Percentiles rank a stretch among this genome's conserved stretches.
These are phyloP conservation scores for Spirogloea muscicola DNA, from an alignment of 139 green algal genomes.

Conservation along the genomic window DNA sequence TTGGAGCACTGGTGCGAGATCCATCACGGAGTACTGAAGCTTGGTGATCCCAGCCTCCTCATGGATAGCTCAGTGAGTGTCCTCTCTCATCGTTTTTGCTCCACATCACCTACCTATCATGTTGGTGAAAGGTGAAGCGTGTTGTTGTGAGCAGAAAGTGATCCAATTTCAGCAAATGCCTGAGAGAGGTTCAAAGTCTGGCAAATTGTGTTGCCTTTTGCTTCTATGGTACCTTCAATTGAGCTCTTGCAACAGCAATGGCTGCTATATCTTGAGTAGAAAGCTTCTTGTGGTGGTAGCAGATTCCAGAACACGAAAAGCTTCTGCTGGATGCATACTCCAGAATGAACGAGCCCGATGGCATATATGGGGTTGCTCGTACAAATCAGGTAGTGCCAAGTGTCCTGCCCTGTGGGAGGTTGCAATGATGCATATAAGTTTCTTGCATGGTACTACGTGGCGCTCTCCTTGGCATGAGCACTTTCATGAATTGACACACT, in stretches of 20 bases:
- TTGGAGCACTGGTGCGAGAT: constrained; percentile 67
- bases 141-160: background rate
- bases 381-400: constrained; percentile 51
- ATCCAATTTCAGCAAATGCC: background rate
- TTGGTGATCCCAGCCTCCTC: constrained; percentile 24
- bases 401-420: no score
- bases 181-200: background rate
- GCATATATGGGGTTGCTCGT: constrained; percentile 69
- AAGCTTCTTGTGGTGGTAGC: background rate
- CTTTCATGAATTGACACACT: no score
- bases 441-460: no score
- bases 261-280: background rate
- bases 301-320: constrained; percentile 44
- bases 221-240: background rate
- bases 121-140: background rate
- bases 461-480: no score
- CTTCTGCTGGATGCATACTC: constrained; percentile 73
- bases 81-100: background rate
- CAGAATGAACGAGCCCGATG: constrained; percentile 68
- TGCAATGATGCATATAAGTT: no score
- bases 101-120: background rate
- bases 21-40: constrained; percentile 46
- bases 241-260: background rate
- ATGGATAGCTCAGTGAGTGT: constrained; percentile 16
- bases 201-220: background rate